Conservation (phyloP, 1,284 basidiomycete genomes). For the Tilletia indica region DNA sequence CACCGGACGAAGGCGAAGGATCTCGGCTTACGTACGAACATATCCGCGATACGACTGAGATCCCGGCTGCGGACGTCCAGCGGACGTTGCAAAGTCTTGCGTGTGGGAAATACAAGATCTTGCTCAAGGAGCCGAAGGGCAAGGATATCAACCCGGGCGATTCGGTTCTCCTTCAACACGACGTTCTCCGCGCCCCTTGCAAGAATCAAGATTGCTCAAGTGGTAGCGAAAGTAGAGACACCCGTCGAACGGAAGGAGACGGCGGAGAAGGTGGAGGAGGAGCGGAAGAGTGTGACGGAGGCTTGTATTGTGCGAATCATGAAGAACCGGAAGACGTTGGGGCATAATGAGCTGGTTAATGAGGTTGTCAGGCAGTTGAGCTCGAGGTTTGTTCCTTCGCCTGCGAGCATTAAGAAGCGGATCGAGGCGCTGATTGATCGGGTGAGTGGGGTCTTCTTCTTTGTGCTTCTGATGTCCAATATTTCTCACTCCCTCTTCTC, state of each 20-base stretch:
- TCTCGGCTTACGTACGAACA: conserved; percentile 31
- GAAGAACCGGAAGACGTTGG: conserved; percentile 90
- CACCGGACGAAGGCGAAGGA: conserved; percentile 19
- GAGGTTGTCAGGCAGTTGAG: conserved; percentile 86
- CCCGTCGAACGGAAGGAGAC: conserved; percentile 87
- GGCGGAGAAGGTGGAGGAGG: conserved; percentile 84
- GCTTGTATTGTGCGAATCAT: conserved; percentile 89
- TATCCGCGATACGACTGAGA: conserved; percentile 52
- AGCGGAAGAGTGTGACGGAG: conserved; percentile 66
- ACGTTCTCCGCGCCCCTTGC: conserved; percentile 77
- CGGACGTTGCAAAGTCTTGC: conserved; percentile 92
- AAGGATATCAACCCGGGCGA: conserved; percentile 76
- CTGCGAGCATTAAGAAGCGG: conserved; percentile 83
- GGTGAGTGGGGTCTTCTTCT: conserved; percentile 21
- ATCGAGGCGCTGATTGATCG: conserved; percentile 89
- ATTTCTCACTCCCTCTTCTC: background rate
- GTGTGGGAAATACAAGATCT: conserved; percentile 90
- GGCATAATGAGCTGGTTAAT: conserved; percentile 82
- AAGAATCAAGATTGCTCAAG: conserved; percentile 89
- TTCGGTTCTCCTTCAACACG: conserved; percentile 80
- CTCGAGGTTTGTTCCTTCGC: conserved; percentile 79
- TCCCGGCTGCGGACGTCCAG: conserved; percentile 76
- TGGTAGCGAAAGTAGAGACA: conserved; percentile 81
- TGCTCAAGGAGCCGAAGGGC: conserved; percentile 85
- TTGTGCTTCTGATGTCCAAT: background rate